phyloP scores from a whole-genome alignment of 2,329 filamentous ascomycete genomes.

The Orbilia javanica region DNA sequence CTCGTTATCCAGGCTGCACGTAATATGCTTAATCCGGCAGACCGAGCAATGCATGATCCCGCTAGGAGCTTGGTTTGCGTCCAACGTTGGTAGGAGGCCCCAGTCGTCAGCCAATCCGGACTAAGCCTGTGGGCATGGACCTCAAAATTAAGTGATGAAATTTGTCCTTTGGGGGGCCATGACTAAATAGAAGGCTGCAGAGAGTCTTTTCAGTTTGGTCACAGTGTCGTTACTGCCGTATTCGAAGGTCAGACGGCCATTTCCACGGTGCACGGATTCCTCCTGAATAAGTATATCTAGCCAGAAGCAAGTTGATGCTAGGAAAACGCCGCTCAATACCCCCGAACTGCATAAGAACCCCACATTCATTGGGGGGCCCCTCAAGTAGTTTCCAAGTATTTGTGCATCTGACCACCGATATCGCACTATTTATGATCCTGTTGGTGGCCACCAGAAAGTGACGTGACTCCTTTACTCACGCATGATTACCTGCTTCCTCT shows the following conservation, averaged over 20 bases:
- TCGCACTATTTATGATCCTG: constrained; percentile 15
- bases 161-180: neutral
- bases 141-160: neutral
- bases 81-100: neutral
- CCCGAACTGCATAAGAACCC: neutral
- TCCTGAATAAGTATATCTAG: constrained; percentile 10
- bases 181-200: constrained; percentile 18
- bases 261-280: neutral
- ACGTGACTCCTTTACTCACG: constrained; percentile 19
- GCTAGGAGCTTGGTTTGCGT: neutral
- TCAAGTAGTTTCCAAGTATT: neutral
- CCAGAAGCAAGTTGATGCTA: neutral
- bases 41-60: constrained; percentile 1
- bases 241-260: neutral
- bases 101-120: neutral
- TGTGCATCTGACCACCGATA: constrained; percentile 16
- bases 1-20: neutral
- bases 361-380: neutral
- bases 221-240: neutral
- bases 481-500: constrained; percentile 17
- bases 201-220: constrained; percentile 20
- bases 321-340: constrained; percentile 6
- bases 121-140: constrained; percentile 1
- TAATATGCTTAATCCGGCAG: constrained; percentile 17
- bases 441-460: constrained; percentile 4